phyloP scores from a whole-genome alignment of 2,329 filamentous ascomycete genomes.

The Boeremia exigua region DNA sequence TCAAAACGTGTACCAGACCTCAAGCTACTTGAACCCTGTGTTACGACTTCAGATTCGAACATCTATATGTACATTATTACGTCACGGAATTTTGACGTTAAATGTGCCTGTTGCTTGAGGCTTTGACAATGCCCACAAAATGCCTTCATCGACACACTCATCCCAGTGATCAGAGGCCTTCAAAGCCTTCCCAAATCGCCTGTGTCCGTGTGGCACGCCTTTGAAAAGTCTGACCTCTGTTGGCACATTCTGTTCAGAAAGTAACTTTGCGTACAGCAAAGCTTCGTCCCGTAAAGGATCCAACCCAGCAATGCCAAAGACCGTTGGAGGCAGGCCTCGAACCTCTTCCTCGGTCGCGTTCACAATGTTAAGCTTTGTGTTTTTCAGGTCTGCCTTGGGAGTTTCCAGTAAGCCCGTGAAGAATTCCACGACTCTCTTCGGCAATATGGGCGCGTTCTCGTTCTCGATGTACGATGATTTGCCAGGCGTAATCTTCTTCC shows the following conservation, averaged over 20 bases:
- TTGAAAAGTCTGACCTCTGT: constrained; percentile 58
- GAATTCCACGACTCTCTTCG: constrained; percentile 46
- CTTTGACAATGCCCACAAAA: constrained; percentile 50
- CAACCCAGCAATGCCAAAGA: constrained; percentile 58
- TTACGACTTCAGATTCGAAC: neutral
- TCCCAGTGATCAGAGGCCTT: constrained; percentile 53
- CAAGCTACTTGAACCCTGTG: neutral
- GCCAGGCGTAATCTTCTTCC: constrained; percentile 43
- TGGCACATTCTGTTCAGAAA: constrained; percentile 56
- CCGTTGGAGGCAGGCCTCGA: constrained; percentile 53
- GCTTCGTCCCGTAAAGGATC: constrained; percentile 60
- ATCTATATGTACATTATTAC: neutral
- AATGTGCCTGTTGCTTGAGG: constrained; percentile 43
- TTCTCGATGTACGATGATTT: constrained; percentile 53
- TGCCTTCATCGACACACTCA: constrained; percentile 51
- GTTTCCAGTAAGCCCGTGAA: constrained; percentile 37
- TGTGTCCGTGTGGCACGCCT: constrained; percentile 62
- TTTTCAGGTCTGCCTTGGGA: constrained; percentile 30
- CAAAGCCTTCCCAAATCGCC: constrained; percentile 53
- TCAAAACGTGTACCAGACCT: neutral
- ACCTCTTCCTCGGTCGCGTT: constrained; percentile 48
- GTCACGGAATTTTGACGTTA: constrained; percentile 38
- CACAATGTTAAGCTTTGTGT: constrained; percentile 41
- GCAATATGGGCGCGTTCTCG: constrained; percentile 57
- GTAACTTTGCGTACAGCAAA: constrained; percentile 53